Conservation (phyloP, 805 yeast species). For the Pichia ethanolica region DNA sequence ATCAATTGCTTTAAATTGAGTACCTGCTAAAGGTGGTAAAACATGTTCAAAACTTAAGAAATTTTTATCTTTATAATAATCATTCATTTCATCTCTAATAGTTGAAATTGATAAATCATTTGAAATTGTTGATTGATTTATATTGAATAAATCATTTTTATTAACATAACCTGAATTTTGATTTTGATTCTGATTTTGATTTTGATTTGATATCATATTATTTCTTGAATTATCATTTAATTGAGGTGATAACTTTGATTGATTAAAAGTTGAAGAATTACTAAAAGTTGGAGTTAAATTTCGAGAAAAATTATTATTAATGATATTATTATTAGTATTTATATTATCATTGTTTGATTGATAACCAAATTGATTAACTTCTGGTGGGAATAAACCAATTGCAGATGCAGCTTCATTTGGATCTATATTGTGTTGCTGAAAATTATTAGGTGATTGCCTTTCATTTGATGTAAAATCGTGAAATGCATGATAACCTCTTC, state of each 20-base stretch:
- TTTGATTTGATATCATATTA: no score
- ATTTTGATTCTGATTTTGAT: background rate
- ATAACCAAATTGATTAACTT: background rate
- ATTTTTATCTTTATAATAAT: constrained; percentile 31
- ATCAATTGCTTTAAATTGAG: constrained; percentile 61
- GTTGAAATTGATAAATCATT: constrained; percentile 32
- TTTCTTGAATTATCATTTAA: no score
- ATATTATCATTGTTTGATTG: background rate
- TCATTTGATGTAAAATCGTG: constrained; percentile 15
- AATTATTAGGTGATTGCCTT: background rate
- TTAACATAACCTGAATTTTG: background rate
- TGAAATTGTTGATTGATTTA: constrained; percentile 3
- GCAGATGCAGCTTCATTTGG: constrained; percentile 28
- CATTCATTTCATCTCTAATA: constrained; percentile 26
- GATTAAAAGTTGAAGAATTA: no score
- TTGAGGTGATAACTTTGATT: no score
- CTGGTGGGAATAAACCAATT: constrained; percentile 19
- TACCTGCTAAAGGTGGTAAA: constrained; percentile 76
- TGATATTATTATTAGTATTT: background rate
- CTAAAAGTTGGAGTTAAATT: no score
- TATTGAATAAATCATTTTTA: constrained; percentile 2
- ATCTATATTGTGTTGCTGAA: constrained; percentile 17
- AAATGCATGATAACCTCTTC: constrained; percentile 22
- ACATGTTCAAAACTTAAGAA: constrained; percentile 73
- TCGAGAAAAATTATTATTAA: no score